Evolutionary conservation across 2,329 filamentous ascomycete genomes (phyloP).

Genomic region (Parafenestella ontariensis): DNA sequence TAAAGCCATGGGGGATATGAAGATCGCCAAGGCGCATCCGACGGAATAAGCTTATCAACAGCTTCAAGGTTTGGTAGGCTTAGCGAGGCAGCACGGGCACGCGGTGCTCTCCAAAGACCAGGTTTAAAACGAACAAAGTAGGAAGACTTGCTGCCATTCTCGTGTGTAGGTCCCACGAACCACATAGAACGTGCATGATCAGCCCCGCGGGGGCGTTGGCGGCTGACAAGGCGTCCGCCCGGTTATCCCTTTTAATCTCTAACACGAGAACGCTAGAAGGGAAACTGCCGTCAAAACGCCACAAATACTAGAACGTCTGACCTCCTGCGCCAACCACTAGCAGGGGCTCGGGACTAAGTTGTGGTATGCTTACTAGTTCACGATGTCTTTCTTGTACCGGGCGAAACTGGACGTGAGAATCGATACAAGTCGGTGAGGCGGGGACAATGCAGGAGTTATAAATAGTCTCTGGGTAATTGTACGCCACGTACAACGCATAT

Average conservation of each 20-base stretch:
- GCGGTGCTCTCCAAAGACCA: neutral
- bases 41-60: constrained; percentile 4
- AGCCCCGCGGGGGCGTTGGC: neutral
- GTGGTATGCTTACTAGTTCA: no score
- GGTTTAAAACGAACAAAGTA: constrained; percentile 1
- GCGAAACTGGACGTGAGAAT: neutral
- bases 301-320: neutral
- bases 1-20: neutral
- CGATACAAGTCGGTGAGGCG: neutral
- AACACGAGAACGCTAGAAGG: neutral
- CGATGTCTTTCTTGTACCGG: neutral
- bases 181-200: neutral
- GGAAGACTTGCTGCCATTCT: no score
- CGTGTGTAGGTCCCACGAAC: neutral
- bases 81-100: neutral
- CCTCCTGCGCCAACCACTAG: neutral
- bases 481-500: neutral
- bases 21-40: constrained; percentile 1
- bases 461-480: neutral
- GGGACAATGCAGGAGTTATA: neutral
- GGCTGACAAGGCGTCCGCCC: neutral
- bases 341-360: no score
- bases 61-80: no score
- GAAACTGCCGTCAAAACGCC: neutral
- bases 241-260: neutral